These are phyloP conservation scores for Chernovozyma sophiae-reginae DNA, from an alignment of 1,139 yeast species.

Conservation along the genomic window DNA sequence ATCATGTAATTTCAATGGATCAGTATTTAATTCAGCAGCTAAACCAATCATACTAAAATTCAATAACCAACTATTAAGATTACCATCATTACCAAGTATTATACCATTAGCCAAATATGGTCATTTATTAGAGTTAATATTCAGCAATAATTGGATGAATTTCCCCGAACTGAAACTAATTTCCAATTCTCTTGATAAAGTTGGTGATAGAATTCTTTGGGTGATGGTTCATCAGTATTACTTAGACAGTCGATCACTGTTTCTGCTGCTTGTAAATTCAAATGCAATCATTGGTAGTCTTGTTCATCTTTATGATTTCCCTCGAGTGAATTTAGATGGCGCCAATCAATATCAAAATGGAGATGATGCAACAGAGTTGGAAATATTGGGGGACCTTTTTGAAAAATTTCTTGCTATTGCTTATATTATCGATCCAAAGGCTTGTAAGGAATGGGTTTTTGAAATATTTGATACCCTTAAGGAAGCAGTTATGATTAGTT, in stretches of 20 bases:
- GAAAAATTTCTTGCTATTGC: conserved; percentile 13
- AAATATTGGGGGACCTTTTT: conserved; percentile 13
- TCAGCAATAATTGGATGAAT: conserved; percentile 1
- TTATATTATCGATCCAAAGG: conserved; percentile 11
- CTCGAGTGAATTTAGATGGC: neutral
- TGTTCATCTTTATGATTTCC: conserved; percentile 11
- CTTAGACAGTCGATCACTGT: conserved; percentile 7
- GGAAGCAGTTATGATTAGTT: conserved; percentile 7
- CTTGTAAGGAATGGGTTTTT: conserved; percentile 12
- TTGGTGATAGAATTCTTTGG: conserved; percentile 13
- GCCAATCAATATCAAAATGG: conserved; percentile 4
- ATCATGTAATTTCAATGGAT: conserved; percentile 2
- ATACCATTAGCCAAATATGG: conserved; percentile 1
- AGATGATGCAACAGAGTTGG: conserved; percentile 7
- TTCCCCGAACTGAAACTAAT: conserved; percentile 3
- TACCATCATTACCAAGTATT: conserved; percentile 9
- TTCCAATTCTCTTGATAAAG: conserved; percentile 10
- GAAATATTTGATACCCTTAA: conserved; percentile 8
- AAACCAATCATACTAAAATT: conserved; percentile 3
- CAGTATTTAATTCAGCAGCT: conserved; percentile 1
- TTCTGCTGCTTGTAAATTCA: conserved; percentile 10
- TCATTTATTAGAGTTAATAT: conserved; percentile 4
- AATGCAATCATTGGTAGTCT: conserved; percentile 12
- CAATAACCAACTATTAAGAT: conserved; percentile 2
- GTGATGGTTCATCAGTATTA: conserved; percentile 10